These are phyloP conservation scores for Talaromyces adpressus DNA, from an alignment of 495 filamentous ascomycete genomes.

Conservation along the genomic window DNA sequence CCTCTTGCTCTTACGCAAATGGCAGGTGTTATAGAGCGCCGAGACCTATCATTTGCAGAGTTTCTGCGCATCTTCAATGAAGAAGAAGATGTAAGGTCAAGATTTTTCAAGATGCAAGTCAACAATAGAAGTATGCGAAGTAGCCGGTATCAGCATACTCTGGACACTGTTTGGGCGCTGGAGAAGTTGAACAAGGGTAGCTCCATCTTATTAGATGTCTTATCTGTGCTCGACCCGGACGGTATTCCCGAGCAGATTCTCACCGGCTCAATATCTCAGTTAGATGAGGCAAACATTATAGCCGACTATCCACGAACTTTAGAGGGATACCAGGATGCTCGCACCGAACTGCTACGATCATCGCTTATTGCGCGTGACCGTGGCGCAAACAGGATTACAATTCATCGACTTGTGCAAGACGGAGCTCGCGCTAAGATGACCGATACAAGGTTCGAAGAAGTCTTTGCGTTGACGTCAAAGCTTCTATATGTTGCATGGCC, in stretches of 20 bases:
- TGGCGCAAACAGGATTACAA: constrained; percentile 9
- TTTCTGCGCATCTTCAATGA: constrained; percentile 15
- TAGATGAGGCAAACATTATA: constrained; percentile 1
- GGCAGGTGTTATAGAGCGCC: constrained; percentile 21
- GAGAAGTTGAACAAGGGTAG: constrained; percentile 6
- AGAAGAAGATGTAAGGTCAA: constrained; percentile 12
- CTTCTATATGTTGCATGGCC: constrained; percentile 13
- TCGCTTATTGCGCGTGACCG: constrained; percentile 14
- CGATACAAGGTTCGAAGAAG: not conserved
- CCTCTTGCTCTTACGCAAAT: constrained; percentile 30
- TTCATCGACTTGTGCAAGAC: constrained; percentile 24
- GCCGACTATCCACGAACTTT: constrained; percentile 3
- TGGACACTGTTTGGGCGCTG: constrained; percentile 28
- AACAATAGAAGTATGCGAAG: constrained; percentile 3
- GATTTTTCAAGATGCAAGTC: constrained; percentile 11
- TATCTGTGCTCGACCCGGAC: constrained; percentile 19
- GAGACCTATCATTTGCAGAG: constrained; percentile 11
- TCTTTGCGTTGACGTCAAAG: constrained; percentile 8
- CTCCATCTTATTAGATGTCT: constrained; percentile 11
- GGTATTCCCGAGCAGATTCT: constrained; percentile 13
- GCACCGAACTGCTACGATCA: constrained; percentile 11
- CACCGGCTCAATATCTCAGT: not conserved
- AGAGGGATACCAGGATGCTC: constrained; percentile 9
- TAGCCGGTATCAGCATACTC: constrained; percentile 14
- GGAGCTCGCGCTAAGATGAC: constrained; percentile 12